These are phyloP conservation scores for Jatropha curcas DNA, from an alignment of 345 rosid genomes.

Conservation along the genomic window DNA sequence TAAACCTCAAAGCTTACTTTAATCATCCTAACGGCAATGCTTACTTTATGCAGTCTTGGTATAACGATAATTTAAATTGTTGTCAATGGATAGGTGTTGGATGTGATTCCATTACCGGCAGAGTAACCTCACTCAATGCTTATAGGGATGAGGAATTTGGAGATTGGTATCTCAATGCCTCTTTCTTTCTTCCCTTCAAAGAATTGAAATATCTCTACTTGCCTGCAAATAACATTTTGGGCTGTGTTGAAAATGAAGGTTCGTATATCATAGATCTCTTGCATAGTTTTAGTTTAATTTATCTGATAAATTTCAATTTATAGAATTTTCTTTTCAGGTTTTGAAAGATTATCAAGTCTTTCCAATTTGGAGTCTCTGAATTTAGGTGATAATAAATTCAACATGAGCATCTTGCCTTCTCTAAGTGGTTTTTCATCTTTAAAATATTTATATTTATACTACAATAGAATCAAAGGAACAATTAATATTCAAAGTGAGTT, in stretches of 20 bases:
- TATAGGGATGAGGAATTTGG: neutral
- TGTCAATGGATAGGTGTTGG: slow-evolving; percentile 3
- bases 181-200: neutral
- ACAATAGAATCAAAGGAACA: neutral
- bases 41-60: too few species aligned
- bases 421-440: slow-evolving; percentile 6
- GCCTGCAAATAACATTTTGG: neutral
- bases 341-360: neutral
- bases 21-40: too few species aligned
- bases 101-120: neutral
- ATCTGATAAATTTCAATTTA: neutral
- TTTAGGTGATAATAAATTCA: neutral
- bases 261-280: neutral
- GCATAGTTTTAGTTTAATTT: neutral
- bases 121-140: neutral
- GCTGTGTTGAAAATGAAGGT: slow-evolving; percentile 1
- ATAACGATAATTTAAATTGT: neutral
- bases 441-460: neutral
- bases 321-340: neutral
- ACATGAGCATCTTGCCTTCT: neutral
- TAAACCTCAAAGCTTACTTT: too few species aligned
- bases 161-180: neutral
- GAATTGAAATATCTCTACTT: neutral
- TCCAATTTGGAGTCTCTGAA: neutral
- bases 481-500: slow-evolving; percentile 7